These are phyloP conservation scores for Amborella trichopoda DNA, from an alignment of 164 flowering plant genomes.

Conservation along the genomic window DNA sequence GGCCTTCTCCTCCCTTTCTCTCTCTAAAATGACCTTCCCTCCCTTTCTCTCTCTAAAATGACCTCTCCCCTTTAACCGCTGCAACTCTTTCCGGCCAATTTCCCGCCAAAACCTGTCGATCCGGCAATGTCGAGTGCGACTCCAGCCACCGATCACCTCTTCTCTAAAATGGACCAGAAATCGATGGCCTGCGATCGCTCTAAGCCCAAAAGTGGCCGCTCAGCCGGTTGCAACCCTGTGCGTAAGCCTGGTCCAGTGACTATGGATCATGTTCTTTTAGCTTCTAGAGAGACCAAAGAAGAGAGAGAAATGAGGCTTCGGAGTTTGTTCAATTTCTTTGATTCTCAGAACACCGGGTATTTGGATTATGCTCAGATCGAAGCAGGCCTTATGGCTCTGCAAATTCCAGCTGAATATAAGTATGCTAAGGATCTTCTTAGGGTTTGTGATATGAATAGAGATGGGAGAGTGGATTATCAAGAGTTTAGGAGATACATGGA, in stretches of 20 bases:
- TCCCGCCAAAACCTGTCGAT: background rate
- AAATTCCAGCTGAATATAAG: slow-evolving; percentile 77
- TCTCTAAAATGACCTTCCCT: too few relatives aligned
- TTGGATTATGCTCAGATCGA: slow-evolving; percentile 73
- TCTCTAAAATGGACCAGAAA: slow-evolving; percentile 17
- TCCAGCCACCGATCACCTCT: slow-evolving; percentile 22
- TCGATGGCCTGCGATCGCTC: slow-evolving; percentile 8
- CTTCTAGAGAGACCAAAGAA: slow-evolving; percentile 68
- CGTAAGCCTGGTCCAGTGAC: slow-evolving; percentile 54
- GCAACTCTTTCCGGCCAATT: slow-evolving; percentile 1
- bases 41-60: too few relatives aligned
- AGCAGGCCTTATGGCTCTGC: slow-evolving; percentile 65
- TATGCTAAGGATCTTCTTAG: slow-evolving; percentile 74
- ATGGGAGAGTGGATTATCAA: slow-evolving; percentile 74
- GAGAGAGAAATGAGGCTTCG: slow-evolving; percentile 76
- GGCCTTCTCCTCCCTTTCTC: too few relatives aligned
- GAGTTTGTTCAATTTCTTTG: slow-evolving; percentile 68
- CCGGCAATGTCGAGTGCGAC: slow-evolving; percentile 34
- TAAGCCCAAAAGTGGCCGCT: too few relatives aligned
- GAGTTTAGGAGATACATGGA: slow-evolving; percentile 91
- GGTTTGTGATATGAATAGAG: slow-evolving; percentile 71
- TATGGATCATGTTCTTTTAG: slow-evolving; percentile 79
- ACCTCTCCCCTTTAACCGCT: too few relatives aligned
- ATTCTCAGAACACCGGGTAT: slow-evolving; percentile 42
- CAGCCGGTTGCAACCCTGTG: slow-evolving; percentile 50